Conservation (phyloP, 2,329 filamentous ascomycete genomes). For the Xylaria sp. region DNA sequence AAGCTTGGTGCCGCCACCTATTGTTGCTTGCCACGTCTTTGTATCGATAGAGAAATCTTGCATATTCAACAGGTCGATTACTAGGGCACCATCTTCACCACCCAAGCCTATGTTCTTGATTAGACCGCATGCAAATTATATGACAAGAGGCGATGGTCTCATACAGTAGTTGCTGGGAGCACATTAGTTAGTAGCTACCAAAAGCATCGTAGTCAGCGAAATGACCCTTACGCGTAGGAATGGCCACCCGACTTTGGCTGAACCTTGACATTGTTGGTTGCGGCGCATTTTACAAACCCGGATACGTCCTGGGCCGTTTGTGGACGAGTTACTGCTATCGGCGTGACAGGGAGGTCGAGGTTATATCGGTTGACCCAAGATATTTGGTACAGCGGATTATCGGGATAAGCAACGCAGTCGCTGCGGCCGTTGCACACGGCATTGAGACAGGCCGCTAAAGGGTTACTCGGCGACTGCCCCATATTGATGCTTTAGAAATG, state of each 20-base stretch:
- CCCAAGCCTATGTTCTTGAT: slow-evolving; percentile 54
- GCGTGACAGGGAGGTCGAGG: slow-evolving; percentile 60
- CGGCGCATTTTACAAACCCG: slow-evolving; percentile 67
- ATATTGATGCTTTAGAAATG: slow-evolving; percentile 46
- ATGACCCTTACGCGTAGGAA: slow-evolving; percentile 64
- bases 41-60: slow-evolving; percentile 64
- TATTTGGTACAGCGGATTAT: slow-evolving; percentile 56
- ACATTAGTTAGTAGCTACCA: slow-evolving; percentile 30
- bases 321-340: slow-evolving; percentile 67
- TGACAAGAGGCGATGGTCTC: slow-evolving; percentile 13
- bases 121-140: slow-evolving; percentile 21
- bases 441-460: slow-evolving; percentile 58
- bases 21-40: slow-evolving; percentile 62
- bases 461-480: slow-evolving; percentile 56
- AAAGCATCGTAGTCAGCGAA: neutral
- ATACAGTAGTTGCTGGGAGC: slow-evolving; percentile 49
- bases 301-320: slow-evolving; percentile 64
- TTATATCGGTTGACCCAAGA: slow-evolving; percentile 65
- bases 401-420: slow-evolving; percentile 60
- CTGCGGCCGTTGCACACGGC: slow-evolving; percentile 57
- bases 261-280: slow-evolving; percentile 60
- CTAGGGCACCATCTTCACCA: slow-evolving; percentile 61
- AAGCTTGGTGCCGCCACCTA: slow-evolving; percentile 65
- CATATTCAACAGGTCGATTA: slow-evolving; percentile 65
- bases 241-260: slow-evolving; percentile 73